Evolutionary conservation across 1,284 basidiomycete genomes (phyloP), one percentile per base, ranked within the genome.

Genomic region (Veloporphyrellus conicus): DNA sequence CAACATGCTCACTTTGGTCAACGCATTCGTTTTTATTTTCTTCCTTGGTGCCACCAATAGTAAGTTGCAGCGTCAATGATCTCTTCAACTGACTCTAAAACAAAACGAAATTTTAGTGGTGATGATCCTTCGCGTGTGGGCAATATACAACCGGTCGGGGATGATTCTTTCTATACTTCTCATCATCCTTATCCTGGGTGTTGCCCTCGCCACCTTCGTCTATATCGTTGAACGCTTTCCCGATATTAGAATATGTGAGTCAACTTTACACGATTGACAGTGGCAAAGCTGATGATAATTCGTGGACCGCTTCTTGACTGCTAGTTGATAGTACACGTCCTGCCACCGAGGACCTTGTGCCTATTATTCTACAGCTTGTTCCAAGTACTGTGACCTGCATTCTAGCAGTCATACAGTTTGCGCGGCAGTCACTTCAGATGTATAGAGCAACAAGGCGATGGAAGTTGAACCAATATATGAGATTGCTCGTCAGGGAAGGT

Each of bases 51-150:
- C 43, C 2, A 43, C 50, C 10, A 12, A 53, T 28, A 2, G 50
- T 51, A 27, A 48, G 50, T 34, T n/a, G 20, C 19, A 18, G 10
- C 12, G 4, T 12, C 6, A 7, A 27, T 20, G 6, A 20, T 22
- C 5, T 25, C 8, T 27, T 5, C 18, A 12, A 15, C 19, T 46
- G 10, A 34, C 11, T n/a, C n/a, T 45, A 6, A 18, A 20, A 18
- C 22, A n/a, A 4, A 22, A 25, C 7, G 25, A 10, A 20, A 29
- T 25, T 8, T 31, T 25, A 54, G 51, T 27, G 18, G 22, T 53
- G 23, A 52, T 52, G 45, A 23, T 52, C 18, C 50, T 52, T 15
- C 51, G 51, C 3, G 51, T 43, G 11, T 48, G 31, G 22, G 45
- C 47, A 15, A 33, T 48, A 18, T 48, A 38, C n/a, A 12, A 11